These are phyloP conservation scores for Priceomyces carsonii DNA, from an alignment of 805 yeast genomes.

Conservation along the genomic window DNA sequence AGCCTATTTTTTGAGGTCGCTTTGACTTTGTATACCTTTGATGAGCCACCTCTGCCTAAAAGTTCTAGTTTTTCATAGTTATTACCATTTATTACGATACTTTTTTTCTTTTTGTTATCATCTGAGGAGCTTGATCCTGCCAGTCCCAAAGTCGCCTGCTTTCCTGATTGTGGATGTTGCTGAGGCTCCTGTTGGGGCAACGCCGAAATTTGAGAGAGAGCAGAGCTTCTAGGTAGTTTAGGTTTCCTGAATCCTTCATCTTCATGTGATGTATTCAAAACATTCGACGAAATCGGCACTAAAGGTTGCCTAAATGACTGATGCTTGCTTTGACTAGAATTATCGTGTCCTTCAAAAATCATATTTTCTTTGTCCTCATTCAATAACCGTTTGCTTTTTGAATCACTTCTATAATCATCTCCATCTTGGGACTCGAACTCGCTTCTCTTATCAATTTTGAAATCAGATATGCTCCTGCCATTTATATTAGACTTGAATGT, in stretches of 20 bases:
- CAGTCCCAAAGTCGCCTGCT: too few species aligned
- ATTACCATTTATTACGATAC: conserved; percentile 50
- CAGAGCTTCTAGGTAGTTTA: conserved; percentile 20
- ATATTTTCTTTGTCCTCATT: conserved; percentile 7
- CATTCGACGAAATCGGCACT: conserved; percentile 14
- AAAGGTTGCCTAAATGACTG: conserved; percentile 18
- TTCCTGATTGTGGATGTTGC: too few species aligned
- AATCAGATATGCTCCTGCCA: too few species aligned
- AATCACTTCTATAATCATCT: too few species aligned
- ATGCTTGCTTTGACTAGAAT: background rate
- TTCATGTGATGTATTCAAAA: conserved; percentile 13
- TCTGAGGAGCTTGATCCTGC: too few species aligned
- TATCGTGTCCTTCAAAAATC: conserved; percentile 1
- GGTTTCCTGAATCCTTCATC: conserved; percentile 36
- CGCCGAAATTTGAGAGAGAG: conserved; percentile 1
- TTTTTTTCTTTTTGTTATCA: conserved; percentile 24
- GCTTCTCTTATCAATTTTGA: too few species aligned
- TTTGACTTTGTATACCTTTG: conserved; percentile 83
- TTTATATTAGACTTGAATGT: background rate
- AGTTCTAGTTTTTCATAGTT: conserved; percentile 75
- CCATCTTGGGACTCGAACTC: too few species aligned
- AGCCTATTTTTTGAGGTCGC: conserved; percentile 49
- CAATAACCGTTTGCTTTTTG: too few species aligned
- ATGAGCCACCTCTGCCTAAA: conserved; percentile 89
- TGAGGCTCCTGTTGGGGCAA: too few species aligned